Evolutionary conservation across 2,329 filamentous ascomycete genomes (phyloP).

Genomic region (Thelonectria rubi): DNA sequence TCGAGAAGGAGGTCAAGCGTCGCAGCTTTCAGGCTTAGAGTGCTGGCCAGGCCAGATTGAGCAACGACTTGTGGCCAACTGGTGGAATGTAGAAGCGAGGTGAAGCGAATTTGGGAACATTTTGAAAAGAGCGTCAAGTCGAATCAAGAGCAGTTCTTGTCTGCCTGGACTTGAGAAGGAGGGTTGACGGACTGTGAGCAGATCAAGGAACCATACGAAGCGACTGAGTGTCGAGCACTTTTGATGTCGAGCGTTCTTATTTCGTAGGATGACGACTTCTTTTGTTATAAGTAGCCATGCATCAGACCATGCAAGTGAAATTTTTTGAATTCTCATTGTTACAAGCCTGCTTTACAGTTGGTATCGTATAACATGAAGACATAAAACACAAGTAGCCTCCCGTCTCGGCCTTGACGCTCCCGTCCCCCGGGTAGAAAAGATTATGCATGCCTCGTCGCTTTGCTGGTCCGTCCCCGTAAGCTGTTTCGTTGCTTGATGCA

Average conservation of each 20-base stretch:
- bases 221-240: conserved; percentile 9
- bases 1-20: conserved; percentile 59
- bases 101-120: conserved; percentile 7
- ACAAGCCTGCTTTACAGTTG: conserved; percentile 14
- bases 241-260: conserved; percentile 13
- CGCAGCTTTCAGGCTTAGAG: conserved; percentile 39
- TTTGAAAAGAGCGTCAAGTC: conserved; percentile 16
- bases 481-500: not conserved
- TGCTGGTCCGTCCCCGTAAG: not conserved
- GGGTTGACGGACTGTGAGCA: conserved; percentile 12
- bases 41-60: conserved; percentile 1
- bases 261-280: conserved; percentile 6
- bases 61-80: not conserved
- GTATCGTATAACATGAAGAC: conserved; percentile 14
- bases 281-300: conserved; percentile 9
- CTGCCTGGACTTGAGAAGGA: conserved; percentile 12
- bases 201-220: conserved; percentile 13
- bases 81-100: conserved; percentile 6
- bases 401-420: not conserved
- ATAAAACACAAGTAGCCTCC: conserved; percentile 1
- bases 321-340: conserved; percentile 12
- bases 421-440: no score
- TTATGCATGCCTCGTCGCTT: not conserved
- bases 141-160: conserved; percentile 1
- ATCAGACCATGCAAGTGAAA: conserved; percentile 11